Percentiles rank a stretch among this genome's conserved stretches.
Evolutionary conservation across 2,329 filamentous ascomycete species (phyloP).

Genomic region (Cercospora brassicicola): DNA sequence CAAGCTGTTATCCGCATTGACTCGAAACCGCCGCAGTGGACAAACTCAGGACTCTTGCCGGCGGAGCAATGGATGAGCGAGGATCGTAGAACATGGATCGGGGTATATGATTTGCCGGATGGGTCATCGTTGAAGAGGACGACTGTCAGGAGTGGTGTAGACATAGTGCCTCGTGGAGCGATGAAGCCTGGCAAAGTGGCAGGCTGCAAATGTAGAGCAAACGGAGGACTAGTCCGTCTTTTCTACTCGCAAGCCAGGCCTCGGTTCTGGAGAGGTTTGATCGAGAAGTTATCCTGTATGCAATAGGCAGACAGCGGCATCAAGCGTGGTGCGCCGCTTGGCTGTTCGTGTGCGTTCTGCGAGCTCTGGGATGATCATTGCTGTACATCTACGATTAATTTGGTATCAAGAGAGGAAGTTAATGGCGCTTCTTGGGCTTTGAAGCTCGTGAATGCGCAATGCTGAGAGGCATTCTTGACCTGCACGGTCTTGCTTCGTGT

Average conservation of each 20-base stretch:
- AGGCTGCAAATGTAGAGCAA: neutral
- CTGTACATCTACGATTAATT: neutral
- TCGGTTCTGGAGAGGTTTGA: neutral
- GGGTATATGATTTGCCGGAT: neutral
- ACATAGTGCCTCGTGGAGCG: neutral
- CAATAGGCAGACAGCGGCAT: neutral
- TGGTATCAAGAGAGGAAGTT: neutral
- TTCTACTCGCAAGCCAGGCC: neutral
- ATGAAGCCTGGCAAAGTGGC: neutral
- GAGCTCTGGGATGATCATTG: neutral
- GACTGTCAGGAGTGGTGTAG: neutral
- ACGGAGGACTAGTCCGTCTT: neutral
- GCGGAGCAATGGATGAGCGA: neutral
- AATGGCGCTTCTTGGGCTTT: neutral
- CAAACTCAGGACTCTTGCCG: neutral
- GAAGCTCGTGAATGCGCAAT: neutral
- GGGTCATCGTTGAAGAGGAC: neutral
- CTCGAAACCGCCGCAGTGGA: neutral
- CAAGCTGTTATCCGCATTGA: neutral
- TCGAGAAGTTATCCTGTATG: constrained; percentile 1
- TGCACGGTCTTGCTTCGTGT: neutral
- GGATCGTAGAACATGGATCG: neutral
- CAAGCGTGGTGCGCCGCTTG: neutral
- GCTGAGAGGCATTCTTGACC: neutral
- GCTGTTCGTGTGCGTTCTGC: neutral